phyloP scores from a whole-genome alignment of 352 stramenopile species.

The Phytophthora podocarpi region DNA sequence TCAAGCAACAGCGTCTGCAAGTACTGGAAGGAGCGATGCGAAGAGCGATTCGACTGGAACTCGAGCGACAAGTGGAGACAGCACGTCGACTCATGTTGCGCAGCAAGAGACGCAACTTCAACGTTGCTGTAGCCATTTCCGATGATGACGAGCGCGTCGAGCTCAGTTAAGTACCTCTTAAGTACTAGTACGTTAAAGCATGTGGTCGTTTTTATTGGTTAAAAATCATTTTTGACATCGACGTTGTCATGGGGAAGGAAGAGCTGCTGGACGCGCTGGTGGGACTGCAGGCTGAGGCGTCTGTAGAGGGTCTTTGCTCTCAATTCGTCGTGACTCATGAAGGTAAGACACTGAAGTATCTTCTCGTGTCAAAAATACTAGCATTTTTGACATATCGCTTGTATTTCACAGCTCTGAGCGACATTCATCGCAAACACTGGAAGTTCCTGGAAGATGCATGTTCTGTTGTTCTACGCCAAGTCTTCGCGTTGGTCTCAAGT shows the following conservation, averaged over 20 bases:
- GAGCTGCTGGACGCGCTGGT: constrained; percentile 51
- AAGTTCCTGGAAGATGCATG: constrained; percentile 73
- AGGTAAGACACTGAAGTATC: constrained; percentile 26
- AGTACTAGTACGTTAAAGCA: too few species aligned
- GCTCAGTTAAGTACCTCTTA: constrained; percentile 28
- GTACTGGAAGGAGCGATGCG: constrained; percentile 53
- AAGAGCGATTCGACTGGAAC: constrained; percentile 58
- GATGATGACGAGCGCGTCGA: constrained; percentile 30
- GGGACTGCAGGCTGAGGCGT: constrained; percentile 28
- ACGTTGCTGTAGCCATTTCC: constrained; percentile 32
- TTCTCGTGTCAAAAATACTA: not conserved
- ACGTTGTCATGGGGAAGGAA: constrained; percentile 46
- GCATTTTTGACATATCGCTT: not conserved
- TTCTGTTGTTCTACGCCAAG: constrained; percentile 45
- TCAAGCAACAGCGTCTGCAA: constrained; percentile 38
- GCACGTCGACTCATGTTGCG: constrained; percentile 45
- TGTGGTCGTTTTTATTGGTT: constrained; percentile 30
- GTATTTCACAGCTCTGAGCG: constrained; percentile 41
- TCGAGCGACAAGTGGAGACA: constrained; percentile 69
- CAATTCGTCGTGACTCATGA: constrained; percentile 30
- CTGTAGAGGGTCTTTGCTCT: constrained; percentile 20
- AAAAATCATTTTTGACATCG: constrained; percentile 16
- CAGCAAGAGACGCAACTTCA: constrained; percentile 30
- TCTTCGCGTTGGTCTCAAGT: constrained; percentile 19
- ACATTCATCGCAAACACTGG: constrained; percentile 69